Conservation (phyloP, 2,329 filamentous ascomycete genomes). For the Neofusicoccum cordaticola region DNA sequence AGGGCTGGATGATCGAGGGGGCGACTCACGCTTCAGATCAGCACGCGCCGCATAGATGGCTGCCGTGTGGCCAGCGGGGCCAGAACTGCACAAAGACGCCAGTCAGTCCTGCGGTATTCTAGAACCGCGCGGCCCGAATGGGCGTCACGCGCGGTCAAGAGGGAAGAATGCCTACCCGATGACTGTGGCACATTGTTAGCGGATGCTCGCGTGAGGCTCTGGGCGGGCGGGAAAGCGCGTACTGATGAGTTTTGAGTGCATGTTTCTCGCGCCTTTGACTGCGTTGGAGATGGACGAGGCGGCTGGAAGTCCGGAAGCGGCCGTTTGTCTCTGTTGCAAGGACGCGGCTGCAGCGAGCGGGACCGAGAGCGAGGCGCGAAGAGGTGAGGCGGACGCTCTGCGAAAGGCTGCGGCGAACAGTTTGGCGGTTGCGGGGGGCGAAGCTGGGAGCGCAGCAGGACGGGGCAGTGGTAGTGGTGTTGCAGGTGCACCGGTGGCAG, state of each 20-base stretch:
- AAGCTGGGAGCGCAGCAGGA: neutral
- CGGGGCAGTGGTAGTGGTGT: neutral
- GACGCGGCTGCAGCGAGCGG: constrained; percentile 71
- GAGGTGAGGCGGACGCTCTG: constrained; percentile 58
- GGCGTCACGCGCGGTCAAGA: neutral
- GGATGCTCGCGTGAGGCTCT: constrained; percentile 2
- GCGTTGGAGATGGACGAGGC: constrained; percentile 14
- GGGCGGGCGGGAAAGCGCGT: constrained; percentile 42
- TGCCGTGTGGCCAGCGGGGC: constrained; percentile 94
- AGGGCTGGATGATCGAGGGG: neutral
- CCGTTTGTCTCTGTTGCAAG: constrained; percentile 58
- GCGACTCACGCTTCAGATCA: constrained; percentile 74
- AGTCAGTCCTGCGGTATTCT: constrained; percentile 44
- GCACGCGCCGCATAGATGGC: constrained; percentile 94
- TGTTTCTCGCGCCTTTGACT: constrained; percentile 54
- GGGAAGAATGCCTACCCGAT: constrained; percentile 32
- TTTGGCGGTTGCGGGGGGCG: constrained; percentile 59
- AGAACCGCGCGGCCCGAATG: constrained; percentile 18
- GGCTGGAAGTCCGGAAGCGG: constrained; percentile 38
- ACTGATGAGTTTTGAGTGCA: constrained; percentile 93
- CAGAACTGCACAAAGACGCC: constrained; percentile 67
- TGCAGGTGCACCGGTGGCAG: neutral
- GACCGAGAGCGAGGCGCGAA: constrained; percentile 71
- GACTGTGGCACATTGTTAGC: constrained; percentile 31
- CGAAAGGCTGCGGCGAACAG: constrained; percentile 85